Evolutionary conservation across 345 rosid genomes (phyloP).

Genomic region (Linum trigynum): DNA sequence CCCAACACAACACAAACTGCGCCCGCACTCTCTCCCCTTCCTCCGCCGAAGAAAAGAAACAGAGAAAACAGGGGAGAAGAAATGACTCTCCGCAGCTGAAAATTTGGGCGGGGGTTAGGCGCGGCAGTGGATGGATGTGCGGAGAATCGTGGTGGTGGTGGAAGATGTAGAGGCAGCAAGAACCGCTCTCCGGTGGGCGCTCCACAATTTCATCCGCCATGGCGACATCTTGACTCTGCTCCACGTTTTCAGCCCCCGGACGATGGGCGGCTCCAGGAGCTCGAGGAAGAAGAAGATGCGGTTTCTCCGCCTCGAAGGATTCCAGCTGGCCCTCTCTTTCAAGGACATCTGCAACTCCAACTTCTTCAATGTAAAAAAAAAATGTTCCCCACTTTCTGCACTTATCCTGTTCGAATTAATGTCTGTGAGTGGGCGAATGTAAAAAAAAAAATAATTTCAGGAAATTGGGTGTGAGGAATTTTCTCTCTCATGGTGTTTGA

Average conservation of each 20-base stretch:
- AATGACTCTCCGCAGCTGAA: background rate
- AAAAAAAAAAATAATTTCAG: too few species aligned
- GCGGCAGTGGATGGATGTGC: constrained; percentile 26
- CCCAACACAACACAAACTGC: too few species aligned
- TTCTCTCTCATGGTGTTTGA: too few species aligned
- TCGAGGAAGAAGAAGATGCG: constrained; percentile 34
- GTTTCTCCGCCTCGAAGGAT: constrained; percentile 40
- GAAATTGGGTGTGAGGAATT: too few species aligned
- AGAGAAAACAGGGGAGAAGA: too few species aligned
- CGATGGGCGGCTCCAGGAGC: constrained; percentile 11
- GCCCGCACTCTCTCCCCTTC: too few species aligned
- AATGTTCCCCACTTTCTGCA: background rate
- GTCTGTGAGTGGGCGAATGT: background rate
- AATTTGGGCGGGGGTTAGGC: background rate
- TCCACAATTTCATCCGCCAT: constrained; percentile 39
- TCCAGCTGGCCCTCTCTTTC: constrained; percentile 48
- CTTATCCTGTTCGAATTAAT: background rate
- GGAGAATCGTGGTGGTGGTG: constrained; percentile 45
- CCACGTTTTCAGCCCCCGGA: constrained; percentile 27
- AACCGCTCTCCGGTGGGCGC: constrained; percentile 52
- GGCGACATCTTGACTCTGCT: constrained; percentile 51
- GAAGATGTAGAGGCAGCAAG: constrained; percentile 47
- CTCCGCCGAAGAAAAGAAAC: too few species aligned
- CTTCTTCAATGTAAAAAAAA: constrained; percentile 38
- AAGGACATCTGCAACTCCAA: constrained; percentile 42